A percentile compares a stretch with the other conserved stretches of the same genome.
phyloP scores from a whole-genome alignment of 164 flowering plant genomes.

The Berberis thunbergii region DNA sequence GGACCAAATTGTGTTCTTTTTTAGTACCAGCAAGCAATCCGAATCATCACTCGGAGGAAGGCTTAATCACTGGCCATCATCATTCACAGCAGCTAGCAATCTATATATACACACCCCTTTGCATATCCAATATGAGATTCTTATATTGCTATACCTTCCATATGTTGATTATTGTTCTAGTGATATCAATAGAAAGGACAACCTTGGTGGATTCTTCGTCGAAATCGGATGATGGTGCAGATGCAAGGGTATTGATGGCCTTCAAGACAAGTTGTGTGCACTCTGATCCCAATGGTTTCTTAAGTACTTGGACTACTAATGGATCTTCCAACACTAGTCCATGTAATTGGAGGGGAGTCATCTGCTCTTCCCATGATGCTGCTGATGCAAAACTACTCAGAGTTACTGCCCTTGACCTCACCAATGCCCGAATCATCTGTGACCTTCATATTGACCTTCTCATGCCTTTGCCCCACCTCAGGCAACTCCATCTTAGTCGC shows the following conservation, averaged over 20 bases:
- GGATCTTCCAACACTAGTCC: slow-evolving; percentile 35
- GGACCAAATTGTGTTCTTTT: no score
- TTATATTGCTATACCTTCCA: no score
- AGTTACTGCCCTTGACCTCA: slow-evolving; percentile 42
- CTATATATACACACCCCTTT: no score
- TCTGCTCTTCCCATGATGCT: slow-evolving; percentile 16
- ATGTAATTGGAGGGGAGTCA: slow-evolving; percentile 43
- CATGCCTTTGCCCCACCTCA: slow-evolving; percentile 31
- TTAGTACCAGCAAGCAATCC: no score
- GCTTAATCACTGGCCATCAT: no score
- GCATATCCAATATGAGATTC: no score
- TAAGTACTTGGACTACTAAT: slow-evolving; percentile 32
- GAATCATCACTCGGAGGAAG: no score
- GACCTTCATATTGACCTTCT: slow-evolving; percentile 34
- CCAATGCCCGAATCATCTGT: slow-evolving; percentile 37
- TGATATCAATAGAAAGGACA: no score
- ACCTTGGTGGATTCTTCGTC: no score
- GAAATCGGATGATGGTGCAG: neutral
- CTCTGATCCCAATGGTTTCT: slow-evolving; percentile 29
- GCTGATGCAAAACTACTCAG: slow-evolving; percentile 16
- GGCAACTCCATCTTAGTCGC: slow-evolving; percentile 25
- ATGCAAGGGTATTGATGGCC: slow-evolving; percentile 15
- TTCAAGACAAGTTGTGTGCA: slow-evolving; percentile 30
- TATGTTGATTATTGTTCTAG: no score
- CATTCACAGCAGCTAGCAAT: no score